Evolutionary conservation across 441 rosid species (phyloP).

Genomic region (Pelargonium fulgidum): DNA sequence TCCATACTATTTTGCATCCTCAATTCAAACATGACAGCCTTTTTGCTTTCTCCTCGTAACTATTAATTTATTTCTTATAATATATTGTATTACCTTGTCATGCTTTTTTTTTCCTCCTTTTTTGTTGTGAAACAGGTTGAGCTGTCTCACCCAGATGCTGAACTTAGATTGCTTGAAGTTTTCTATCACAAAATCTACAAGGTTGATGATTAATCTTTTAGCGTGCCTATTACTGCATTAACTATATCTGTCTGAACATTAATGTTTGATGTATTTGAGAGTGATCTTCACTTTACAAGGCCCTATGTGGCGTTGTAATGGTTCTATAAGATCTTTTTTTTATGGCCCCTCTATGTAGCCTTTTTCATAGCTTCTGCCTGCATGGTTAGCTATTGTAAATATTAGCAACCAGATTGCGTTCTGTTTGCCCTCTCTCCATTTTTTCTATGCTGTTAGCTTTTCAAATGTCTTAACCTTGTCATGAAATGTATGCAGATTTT

Average conservation of each 20-base stretch:
- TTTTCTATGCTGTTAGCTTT: neutral
- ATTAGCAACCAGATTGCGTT: neutral
- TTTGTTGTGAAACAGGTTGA: slow-evolving; percentile 42
- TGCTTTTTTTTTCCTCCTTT: neutral
- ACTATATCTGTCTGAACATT: too few relatives aligned
- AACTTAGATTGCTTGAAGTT: slow-evolving; percentile 64
- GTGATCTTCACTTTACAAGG: too few relatives aligned
- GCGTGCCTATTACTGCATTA: too few relatives aligned
- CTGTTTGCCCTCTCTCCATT: neutral
- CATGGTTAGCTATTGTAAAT: neutral
- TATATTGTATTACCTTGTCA: neutral
- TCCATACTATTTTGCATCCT: too few relatives aligned
- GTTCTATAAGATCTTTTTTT: neutral
- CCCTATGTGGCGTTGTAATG: too few relatives aligned
- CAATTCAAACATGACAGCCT: too few relatives aligned
- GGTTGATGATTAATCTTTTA: slow-evolving; percentile 28
- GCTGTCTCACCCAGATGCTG: slow-evolving; percentile 55
- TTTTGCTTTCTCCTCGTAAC: too few relatives aligned
- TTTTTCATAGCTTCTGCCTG: neutral
- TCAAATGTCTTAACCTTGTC: neutral
- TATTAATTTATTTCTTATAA: neutral
- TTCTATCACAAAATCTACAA: slow-evolving; percentile 64
- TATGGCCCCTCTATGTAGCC: neutral
- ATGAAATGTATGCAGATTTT: slow-evolving; percentile 42
- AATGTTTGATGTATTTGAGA: too few relatives aligned